These are phyloP conservation scores for Apiospora hydei DNA, from an alignment of 2,329 filamentous ascomycete species.

Conservation along the genomic window DNA sequence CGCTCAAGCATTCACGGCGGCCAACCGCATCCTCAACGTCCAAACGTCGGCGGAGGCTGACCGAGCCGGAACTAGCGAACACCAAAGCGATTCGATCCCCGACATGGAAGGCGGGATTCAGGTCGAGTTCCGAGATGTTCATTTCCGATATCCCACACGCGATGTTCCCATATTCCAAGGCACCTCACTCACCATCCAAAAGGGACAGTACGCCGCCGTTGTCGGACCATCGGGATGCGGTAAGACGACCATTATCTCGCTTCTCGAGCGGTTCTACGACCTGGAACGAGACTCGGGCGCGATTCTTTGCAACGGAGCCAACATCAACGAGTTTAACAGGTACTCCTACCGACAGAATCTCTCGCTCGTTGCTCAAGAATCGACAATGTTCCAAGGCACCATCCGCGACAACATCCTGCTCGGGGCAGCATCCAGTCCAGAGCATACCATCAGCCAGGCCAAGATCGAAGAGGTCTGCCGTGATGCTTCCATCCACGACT, in stretches of 20 bases:
- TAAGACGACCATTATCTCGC: constrained; percentile 67
- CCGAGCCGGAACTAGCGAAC: constrained; percentile 48
- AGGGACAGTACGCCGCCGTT: constrained; percentile 59
- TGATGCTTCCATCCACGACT: constrained; percentile 49
- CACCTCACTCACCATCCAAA: constrained; percentile 51
- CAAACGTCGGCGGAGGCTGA: constrained; percentile 50
- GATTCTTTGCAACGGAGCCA: constrained; percentile 64
- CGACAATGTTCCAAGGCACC: constrained; percentile 70
- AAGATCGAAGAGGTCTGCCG: constrained; percentile 61
- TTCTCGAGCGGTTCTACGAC: constrained; percentile 56
- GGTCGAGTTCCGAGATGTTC: constrained; percentile 60
- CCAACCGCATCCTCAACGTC: constrained; percentile 60
- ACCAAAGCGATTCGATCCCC: constrained; percentile 56
- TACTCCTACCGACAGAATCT: constrained; percentile 66
- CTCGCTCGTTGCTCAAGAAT: constrained; percentile 75
- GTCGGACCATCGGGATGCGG: constrained; percentile 66
- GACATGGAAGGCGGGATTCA: constrained; percentile 40
- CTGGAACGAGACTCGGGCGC: constrained; percentile 56
- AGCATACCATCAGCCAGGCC: constrained; percentile 53
- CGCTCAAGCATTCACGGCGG: constrained; percentile 57
- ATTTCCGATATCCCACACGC: constrained; percentile 67
- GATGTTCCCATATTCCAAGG: constrained; percentile 51
- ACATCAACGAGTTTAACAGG: constrained; percentile 64
- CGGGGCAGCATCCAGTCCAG: constrained; percentile 57
- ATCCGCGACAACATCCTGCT: constrained; percentile 70